Evolutionary conservation across 768 basidiomycete species (phyloP), one percentile per base, ranked within the genome.

Genomic region (Termitomyces sp.): DNA sequence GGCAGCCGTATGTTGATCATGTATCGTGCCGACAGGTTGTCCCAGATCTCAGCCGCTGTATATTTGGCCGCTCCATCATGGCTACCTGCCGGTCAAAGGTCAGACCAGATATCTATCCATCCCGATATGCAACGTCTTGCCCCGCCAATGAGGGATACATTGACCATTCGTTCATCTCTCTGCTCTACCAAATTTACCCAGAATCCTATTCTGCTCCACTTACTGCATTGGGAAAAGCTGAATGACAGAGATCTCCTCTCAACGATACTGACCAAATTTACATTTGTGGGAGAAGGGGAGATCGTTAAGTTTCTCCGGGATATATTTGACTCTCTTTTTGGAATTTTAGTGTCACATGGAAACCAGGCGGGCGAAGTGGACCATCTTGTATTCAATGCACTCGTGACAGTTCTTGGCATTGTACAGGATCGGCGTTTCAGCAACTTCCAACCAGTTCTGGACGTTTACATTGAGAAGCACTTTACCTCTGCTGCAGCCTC

Each of bases 111-210:
- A 25, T 58, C 68, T 1, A 63, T 89, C 3, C 78, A 84, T 16
- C 67, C 80, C 19, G 86, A 90, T 30, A 73, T 93, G 62, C 76
- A 79, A 63, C 82, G 81, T 55, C 65, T 84, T 12, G 84, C 90
- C 5, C 79, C 85, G 10, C 85, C 89, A 1, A 70, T 91, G 43
- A 81, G 83, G 53, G 96, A 98, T 68, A 84, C 82, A 19, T 73
- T 95, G 57, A 80, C 83, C 40, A 83, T 98, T 52, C 88, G 95
- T 2, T 89, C 90, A 6, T 96, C 91, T 8, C 80, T 98, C 17
- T 94, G 92, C 66, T 98, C 96, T 7, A 98, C 92, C 9, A 83
- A 84, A 58, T 91, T 89, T 68, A 97, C 95, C 0, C 94, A 97
- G 68, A 95, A 97, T 64, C 79, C 86, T 0, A 88, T 93, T 25